Base-by-base conservation (phyloP, 495 filamentous ascomycete species). In the Xylaria palmicola region DNA sequence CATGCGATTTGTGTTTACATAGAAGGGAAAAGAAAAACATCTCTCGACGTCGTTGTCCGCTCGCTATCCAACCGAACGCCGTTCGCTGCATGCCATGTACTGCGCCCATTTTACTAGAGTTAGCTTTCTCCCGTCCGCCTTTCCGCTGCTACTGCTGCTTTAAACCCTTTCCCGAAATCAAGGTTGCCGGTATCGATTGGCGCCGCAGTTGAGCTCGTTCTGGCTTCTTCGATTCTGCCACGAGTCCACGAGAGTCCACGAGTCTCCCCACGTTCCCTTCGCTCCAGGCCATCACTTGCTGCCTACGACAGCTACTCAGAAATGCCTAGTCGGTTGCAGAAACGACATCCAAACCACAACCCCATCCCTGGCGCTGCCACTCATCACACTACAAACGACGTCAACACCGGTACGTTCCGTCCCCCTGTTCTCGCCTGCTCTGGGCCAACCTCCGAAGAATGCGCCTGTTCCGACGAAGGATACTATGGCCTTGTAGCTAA, bases 291-390 rank as follows among this genome's bases (percentile, higher is more conserved):
- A 30, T 15, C 15, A 1, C 39, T 32, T 43, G 19, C 29, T 15
- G 27, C 20, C 27, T 47, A 27, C 40, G 13, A 24, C 40, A 19
- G n/a, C 39, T 47, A 20, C 34, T 36, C 40, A 15, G 50, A 61
- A 24, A 54, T 55, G 59, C 50, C 37, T 40, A 61, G 59, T 40
- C 50, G 50, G 32, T 48, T 61, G 29, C 59, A 61, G 6, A 45
- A 51, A 40, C 22, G 27, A 30, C 49, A 29, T 4, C 7, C 49
- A 40, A 47, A 6, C 4, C 30, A 40, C 24, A 61, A 29, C 39
- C 32, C 50, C 24, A 41, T n/a, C 8, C 27, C 13, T 32, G 43
- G 48, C 37, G 19, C 41, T 26, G 39, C 50, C 26, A 13, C 40
- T 27, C 26, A 17, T 22, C 15, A 26, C 15, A 22, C 29, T 58